Base-by-base conservation (phyloP, 257 asterid genomes). In the Solanum chiquidenum region DNA sequence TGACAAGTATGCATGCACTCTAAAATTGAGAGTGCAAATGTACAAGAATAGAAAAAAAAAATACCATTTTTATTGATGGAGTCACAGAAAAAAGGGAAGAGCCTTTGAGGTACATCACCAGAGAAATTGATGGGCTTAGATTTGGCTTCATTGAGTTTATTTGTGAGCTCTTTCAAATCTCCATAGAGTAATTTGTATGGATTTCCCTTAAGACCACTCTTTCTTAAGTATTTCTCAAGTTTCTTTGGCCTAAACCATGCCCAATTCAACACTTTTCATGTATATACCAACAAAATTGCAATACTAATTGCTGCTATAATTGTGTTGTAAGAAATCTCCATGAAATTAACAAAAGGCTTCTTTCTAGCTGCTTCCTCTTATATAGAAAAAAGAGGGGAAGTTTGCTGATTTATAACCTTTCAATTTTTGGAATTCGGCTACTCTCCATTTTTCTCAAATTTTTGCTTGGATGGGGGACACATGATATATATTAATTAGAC, bases 181-280 rank as follows among this genome's bases (percentile, higher is more conserved):
- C 95, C 94, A 27, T 85, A 31, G 69, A 92, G 49, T 6, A 91
- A 5, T 85, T 84, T 90, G 87, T 90, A 93, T 6, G 88, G 20
- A 64, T 87, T 90, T 16, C 93, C 95, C 12, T 23, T 75, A 71
- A 91, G 87, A 23, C 95, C 93, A 35, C 88, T 89, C 16, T 83
- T 25, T 83, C 91, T 89, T 23, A 91, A 90, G 76, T 74, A 46
- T 58, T 87, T 88, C 75, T 64, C 72, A 6, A 64, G 14, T 64
- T 64, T 64, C 18, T 64, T 25, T 25, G 73, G 73, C 33, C 4
- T 64, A 10, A 64, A 25, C 34, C 73, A 64, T n/a, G 73, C 73
- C 73, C 73, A 64, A 64, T 64, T 64, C 73, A 64, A 25, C 34
- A 25, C 73, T n/a, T 25, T 64, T 18, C 33, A 25, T 66, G 73